Base-by-base conservation (phyloP, 2,329 filamentous ascomycete genomes). In the Colletotrichum truncatum region DNA sequence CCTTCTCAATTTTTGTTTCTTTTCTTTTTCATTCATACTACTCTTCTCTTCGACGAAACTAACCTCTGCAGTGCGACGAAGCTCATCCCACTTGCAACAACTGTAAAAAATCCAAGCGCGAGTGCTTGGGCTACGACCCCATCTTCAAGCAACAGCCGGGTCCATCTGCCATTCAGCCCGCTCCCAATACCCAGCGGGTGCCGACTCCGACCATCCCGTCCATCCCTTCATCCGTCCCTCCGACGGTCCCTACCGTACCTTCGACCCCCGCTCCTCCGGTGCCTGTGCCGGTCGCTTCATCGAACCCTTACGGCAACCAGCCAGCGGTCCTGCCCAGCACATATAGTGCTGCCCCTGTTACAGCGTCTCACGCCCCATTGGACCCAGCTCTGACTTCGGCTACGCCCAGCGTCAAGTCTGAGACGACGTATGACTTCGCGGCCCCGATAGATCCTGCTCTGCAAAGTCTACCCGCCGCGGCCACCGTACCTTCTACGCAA, bases 11-110 rank as follows among this genome's bases (percentile, higher is more conserved):
- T 6, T 28, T 11, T 18, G 16, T 7, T 38, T 9, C 36, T n/a
- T 8, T 32, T 6, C 18, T 16, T n/a, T 34, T 21, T 23, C n/a
- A 16, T 16, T 3, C 7, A 6, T 16, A 14, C 25, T 14, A 41
- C 14, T 46, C 16, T 7, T 49, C 25, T 43, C 10, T 43, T 16
- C 39, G 23, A 16, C 18, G 41, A 34, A 18, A 57, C 56, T 64
- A 34, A 66, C 34, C 25, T 21, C 21, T 69, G 65, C 70, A 98
- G 96, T 99, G 96, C 82, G 96, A 98, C 87, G 96, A 99, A 84
- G 90, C 89, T 67, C 94, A 97, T 78, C 96, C 96, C 21, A 90
- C 91, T 66, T 99, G 96, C 84, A 90, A 93, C 81, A 93, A 96
- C 75, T 96, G 93, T 81, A 90, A 91, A 75, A 96, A 96, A 78